Evolutionary conservation across 768 basidiomycete genomes (phyloP).

Genomic region (Chalciporus piperatus): DNA sequence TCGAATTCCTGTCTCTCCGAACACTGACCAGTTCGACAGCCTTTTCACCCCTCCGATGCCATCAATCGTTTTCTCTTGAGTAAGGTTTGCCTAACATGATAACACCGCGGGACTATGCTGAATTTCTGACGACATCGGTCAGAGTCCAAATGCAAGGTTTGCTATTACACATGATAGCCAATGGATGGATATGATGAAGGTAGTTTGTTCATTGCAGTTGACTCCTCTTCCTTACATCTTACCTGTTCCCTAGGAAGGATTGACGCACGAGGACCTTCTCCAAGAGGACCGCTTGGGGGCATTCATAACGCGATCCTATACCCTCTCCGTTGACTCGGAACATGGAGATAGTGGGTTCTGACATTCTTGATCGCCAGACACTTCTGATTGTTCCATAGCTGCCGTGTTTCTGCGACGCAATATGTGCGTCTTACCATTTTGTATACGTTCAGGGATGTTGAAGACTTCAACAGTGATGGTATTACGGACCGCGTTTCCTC

Average conservation of each 20-base stretch:
- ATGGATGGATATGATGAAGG: conserved; percentile 1
- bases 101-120: background rate
- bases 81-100: background rate
- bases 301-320: background rate
- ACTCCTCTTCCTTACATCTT: background rate
- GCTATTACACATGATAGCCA: background rate
- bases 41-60: background rate
- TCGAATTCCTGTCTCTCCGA: background rate
- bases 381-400: background rate
- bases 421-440: background rate
- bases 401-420: background rate
- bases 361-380: background rate
- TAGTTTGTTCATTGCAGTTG: background rate
- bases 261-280: background rate
- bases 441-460: background rate
- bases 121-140: background rate
- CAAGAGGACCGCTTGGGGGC: background rate
- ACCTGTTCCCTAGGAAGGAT: background rate
- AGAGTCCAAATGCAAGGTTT: background rate
- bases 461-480: background rate
- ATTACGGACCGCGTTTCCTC: background rate
- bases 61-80: background rate
- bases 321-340: background rate
- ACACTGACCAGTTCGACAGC: background rate
- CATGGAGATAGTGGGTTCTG: background rate